phyloP scores from a whole-genome alignment of 208 protist genomes.

The Acanthamoeba sp. region DNA sequence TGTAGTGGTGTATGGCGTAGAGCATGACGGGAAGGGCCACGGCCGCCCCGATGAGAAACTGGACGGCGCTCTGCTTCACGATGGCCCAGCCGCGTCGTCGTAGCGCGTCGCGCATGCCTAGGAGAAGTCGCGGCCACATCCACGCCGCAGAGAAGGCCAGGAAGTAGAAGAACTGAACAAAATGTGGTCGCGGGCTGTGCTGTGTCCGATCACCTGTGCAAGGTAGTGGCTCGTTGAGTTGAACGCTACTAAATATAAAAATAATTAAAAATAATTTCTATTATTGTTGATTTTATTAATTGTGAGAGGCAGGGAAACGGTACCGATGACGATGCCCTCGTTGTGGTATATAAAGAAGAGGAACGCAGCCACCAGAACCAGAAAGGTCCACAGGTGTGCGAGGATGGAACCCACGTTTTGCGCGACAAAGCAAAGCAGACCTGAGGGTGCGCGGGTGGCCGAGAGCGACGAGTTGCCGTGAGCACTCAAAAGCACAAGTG shows the following conservation, averaged over 20 bases:
- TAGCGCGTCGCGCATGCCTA: neutral
- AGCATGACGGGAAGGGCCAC: neutral
- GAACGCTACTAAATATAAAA: too few relatives aligned
- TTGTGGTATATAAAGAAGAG: conserved; percentile 32
- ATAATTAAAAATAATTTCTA: too few relatives aligned
- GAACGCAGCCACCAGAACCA: neutral
- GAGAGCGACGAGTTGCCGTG: too few relatives aligned
- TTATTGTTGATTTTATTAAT: too few relatives aligned
- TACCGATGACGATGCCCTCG: conserved; percentile 51
- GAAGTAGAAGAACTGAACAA: conserved; percentile 62
- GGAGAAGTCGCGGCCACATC: neutral
- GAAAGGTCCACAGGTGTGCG: neutral
- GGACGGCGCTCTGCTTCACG: neutral
- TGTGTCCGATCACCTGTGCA: conserved; percentile 60
- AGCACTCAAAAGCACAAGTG: too few relatives aligned
- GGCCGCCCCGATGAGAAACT: neutral
- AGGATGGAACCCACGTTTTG: neutral
- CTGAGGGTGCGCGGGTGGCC: too few relatives aligned
- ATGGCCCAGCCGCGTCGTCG: neutral
- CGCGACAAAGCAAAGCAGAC: neutral
- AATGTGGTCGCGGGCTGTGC: neutral
- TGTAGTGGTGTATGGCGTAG: conserved; percentile 50
- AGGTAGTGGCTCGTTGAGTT: too few relatives aligned
- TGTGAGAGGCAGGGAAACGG: neutral
- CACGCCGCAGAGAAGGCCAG: neutral